phyloP scores from a whole-genome alignment of 2,329 filamentous ascomycete species.

The Corinectria fuckeliana region DNA sequence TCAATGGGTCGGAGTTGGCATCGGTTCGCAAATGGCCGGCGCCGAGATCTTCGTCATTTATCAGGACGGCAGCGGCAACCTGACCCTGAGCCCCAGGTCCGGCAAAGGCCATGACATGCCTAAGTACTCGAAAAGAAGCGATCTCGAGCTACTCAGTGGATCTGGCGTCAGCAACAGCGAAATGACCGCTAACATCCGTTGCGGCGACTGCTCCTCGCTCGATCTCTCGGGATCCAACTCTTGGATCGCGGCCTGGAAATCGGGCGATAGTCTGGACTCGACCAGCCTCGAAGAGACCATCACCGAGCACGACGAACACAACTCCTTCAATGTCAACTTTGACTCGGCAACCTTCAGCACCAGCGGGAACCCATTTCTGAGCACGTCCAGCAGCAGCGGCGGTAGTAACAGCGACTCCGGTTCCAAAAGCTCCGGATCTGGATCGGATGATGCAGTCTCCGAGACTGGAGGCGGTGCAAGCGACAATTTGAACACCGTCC shows the following conservation, averaged over 20 bases:
- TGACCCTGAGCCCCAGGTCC: slow-evolving; percentile 65
- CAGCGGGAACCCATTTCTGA: slow-evolving; percentile 60
- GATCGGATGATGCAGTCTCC: slow-evolving; percentile 18
- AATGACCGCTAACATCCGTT: slow-evolving; percentile 67
- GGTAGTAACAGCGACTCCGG: background rate
- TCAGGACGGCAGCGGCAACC: slow-evolving; percentile 61
- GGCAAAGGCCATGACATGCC: slow-evolving; percentile 58
- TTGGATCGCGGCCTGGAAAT: slow-evolving; percentile 65
- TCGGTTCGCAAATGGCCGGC: slow-evolving; percentile 60
- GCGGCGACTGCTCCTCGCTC: slow-evolving; percentile 59
- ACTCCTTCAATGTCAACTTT: slow-evolving; percentile 56
- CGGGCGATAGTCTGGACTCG: slow-evolving; percentile 53
- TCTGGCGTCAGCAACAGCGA: slow-evolving; percentile 59
- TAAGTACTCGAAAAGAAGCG: slow-evolving; percentile 48
- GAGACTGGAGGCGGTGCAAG: slow-evolving; percentile 25
- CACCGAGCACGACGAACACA: slow-evolving; percentile 53
- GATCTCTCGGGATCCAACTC: slow-evolving; percentile 47
- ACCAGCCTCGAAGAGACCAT: slow-evolving; percentile 50
- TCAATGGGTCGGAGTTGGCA: slow-evolving; percentile 65
- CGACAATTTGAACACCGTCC: slow-evolving; percentile 48
- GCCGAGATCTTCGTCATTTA: slow-evolving; percentile 70
- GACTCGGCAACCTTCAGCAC: slow-evolving; percentile 51
- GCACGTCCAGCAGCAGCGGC: slow-evolving; percentile 21
- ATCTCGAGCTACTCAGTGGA: slow-evolving; percentile 62
- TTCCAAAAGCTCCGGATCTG: slow-evolving; percentile 8